Base-by-base conservation (phyloP, 169 alveolate genomes). In the Eimeria brunetti region DNA sequence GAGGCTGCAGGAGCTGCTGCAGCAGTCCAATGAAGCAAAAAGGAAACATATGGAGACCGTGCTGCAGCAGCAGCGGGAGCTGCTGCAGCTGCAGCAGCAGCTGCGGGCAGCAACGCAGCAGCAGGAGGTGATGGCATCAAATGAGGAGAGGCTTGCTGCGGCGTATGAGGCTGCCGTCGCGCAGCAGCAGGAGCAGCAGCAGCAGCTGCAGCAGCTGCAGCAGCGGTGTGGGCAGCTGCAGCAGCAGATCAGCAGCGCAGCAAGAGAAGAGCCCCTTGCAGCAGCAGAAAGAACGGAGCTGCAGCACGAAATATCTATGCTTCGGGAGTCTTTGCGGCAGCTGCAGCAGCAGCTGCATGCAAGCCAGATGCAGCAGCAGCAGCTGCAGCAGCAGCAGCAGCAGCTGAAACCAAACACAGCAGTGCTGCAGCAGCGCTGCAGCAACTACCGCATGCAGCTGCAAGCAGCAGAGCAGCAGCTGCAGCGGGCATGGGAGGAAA, bases 351-450 rank as follows among this genome's bases (percentile, higher is more conserved):
- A 88, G 84, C 94, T 64, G 69, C 94, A 67, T 44, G 73, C 67
- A 41, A 67, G 84, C 53, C 73, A 67, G 84, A 84, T 64, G 84
- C 84, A 41, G 84, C 91, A 84, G 91, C 91, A 49, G 78, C 91
- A 84, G 76, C 60, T 56, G 75, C 81, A 86, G 93, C 93, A 56
- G 75, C 75, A 85, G 71, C 98, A 86, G 98, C 99, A 99, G 62
- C 91, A 62, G 49, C 91, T 36, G 91, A 62, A 85, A 80, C 91
- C 71, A 18, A 53, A 56, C 20, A 1, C 58, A 0, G 44, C 9
- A 11, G 24, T 53, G 41, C 80, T 84, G 91, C 91, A 84, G 91
- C 91, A 84, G 24, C 91, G 91, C 62, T 84, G 80, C 91, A 84
- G 27, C 38, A 62, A 84, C 38, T 84, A 84, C 41, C 91, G 91